These are phyloP conservation scores for Kazachstania sp. DNA, from an alignment of 1,139 yeast genomes.

Conservation along the genomic window DNA sequence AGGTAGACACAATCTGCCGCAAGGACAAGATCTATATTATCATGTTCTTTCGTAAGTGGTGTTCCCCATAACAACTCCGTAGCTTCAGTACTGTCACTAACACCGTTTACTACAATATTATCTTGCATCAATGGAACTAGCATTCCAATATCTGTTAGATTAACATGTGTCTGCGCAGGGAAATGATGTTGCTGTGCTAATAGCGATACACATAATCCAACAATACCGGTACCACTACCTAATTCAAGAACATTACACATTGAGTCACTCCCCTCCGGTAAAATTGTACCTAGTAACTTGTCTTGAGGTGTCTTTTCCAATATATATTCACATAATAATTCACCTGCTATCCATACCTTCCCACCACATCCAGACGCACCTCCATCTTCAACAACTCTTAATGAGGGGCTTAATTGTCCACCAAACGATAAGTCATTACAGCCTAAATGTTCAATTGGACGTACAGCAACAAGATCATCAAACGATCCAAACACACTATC, in stretches of 20 bases:
- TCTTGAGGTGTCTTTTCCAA: constrained; percentile 16
- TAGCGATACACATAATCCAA: constrained; percentile 35
- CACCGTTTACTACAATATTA: constrained; percentile 36
- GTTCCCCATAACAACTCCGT: constrained; percentile 43
- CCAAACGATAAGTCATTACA: constrained; percentile 36
- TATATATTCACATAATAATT: constrained; percentile 40
- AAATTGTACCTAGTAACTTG: not conserved
- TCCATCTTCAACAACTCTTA: constrained; percentile 44
- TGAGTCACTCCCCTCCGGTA: constrained; percentile 5
- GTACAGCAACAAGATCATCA: constrained; percentile 13
- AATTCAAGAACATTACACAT: constrained; percentile 37
- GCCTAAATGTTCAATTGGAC: constrained; percentile 34
- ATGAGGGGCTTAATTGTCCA: constrained; percentile 33
- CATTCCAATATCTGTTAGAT: constrained; percentile 37
- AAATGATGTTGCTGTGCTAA: constrained; percentile 7
- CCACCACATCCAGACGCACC: constrained; percentile 56
- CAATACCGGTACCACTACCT: constrained; percentile 51
- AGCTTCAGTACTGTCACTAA: constrained; percentile 34
- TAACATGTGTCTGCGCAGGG: constrained; percentile 30
- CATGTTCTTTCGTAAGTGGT: constrained; percentile 27
- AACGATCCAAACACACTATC: constrained; percentile 14
- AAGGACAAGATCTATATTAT: constrained; percentile 37
- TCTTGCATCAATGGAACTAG: constrained; percentile 40
- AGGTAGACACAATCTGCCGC: constrained; percentile 54
- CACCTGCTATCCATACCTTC: constrained; percentile 52